Evolutionary conservation across 495 filamentous ascomycete species (phyloP).

Genomic region (Astrothelium macrocarpum): DNA sequence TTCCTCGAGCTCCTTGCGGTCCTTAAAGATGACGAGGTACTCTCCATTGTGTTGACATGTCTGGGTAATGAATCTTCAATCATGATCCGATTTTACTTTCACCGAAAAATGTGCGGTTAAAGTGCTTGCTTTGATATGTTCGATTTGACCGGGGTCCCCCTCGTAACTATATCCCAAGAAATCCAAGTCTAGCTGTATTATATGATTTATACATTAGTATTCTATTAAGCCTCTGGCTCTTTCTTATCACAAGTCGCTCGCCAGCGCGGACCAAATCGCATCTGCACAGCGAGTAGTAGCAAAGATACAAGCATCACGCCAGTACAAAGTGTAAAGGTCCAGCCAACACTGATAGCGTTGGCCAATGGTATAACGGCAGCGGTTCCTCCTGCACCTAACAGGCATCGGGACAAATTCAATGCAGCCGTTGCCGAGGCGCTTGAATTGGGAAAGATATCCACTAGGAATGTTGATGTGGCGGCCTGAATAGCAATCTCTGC

Average conservation of each 20-base stretch:
- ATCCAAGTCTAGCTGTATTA: too few relatives aligned
- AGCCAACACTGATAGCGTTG: constrained; percentile 26
- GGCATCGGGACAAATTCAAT: constrained; percentile 29
- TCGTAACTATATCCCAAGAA: too few relatives aligned
- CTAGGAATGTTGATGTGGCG: constrained; percentile 25
- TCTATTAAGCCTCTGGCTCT: neutral
- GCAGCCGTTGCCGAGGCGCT: constrained; percentile 32
- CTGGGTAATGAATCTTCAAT: too few relatives aligned
- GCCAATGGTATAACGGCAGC: constrained; percentile 29
- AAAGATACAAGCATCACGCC: neutral
- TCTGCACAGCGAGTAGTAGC: neutral
- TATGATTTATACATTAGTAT: neutral
- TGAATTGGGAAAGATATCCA: constrained; percentile 28
- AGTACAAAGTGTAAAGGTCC: constrained; percentile 28
- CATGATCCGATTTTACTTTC: too few relatives aligned
- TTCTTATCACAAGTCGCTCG: neutral
- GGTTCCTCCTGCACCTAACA: constrained; percentile 27
- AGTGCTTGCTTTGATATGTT: too few relatives aligned
- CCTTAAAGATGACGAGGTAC: too few relatives aligned
- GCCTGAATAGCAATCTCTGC: constrained; percentile 20
- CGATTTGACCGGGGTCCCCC: too few relatives aligned
- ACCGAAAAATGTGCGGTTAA: too few relatives aligned
- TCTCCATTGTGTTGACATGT: too few relatives aligned
- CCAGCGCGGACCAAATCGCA: neutral
- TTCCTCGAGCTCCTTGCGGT: too few relatives aligned